Conservation (phyloP, 2,329 filamentous ascomycete species). For the Paradendryphiella salina region DNA sequence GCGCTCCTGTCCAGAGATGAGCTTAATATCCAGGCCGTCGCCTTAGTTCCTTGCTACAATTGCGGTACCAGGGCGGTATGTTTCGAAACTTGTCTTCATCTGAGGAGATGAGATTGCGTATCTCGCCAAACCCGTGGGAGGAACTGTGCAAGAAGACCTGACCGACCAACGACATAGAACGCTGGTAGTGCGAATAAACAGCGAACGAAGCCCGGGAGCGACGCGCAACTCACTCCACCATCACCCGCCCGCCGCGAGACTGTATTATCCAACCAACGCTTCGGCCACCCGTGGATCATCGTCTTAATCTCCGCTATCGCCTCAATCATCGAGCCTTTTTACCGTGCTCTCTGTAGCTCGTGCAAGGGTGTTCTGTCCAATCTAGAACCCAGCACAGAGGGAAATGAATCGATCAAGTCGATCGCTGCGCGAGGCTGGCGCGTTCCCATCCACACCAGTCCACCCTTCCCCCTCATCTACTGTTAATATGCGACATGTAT, state of each 20-base stretch:
- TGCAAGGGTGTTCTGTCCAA: constrained; percentile 8
- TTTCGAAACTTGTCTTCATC: constrained; percentile 5
- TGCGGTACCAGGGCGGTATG: background rate
- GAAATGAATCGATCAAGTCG: constrained; percentile 5
- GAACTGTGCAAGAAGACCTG: background rate
- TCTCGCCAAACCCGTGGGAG: background rate
- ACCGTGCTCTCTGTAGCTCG: background rate
- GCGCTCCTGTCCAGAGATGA: constrained; percentile 11
- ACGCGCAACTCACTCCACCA: constrained; percentile 7
- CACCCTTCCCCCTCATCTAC: constrained; percentile 11
- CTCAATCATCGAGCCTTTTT: background rate
- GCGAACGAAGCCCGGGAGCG: background rate
- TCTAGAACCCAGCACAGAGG: constrained; percentile 1
- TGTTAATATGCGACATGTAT: constrained; percentile 21
- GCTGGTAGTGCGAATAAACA: background rate
- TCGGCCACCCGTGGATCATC: constrained; percentile 7
- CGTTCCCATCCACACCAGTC: constrained; percentile 7
- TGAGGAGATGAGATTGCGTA: background rate
- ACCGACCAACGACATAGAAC: no score
- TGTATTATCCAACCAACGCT: constrained; percentile 5
- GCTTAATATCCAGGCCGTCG: constrained; percentile 6
- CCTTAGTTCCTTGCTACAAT: constrained; percentile 1
- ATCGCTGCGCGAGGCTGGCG: constrained; percentile 15
- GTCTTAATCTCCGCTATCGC: constrained; percentile 14
- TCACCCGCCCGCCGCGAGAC: background rate